These are phyloP conservation scores for Purshia tridentata DNA, from an alignment of 306 rosid genomes.

Conservation along the genomic window DNA sequence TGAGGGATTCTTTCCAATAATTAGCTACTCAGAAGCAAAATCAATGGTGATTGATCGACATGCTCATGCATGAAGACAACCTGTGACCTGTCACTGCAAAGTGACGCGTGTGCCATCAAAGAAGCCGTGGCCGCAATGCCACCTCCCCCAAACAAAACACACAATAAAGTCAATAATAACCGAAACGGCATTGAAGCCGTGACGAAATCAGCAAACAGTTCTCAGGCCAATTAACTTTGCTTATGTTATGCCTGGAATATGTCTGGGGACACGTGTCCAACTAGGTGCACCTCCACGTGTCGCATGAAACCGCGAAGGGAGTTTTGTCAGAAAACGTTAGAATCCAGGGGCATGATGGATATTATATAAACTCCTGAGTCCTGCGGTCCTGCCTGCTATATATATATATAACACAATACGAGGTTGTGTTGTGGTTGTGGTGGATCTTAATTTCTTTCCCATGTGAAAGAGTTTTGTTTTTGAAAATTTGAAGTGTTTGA, in stretches of 20 bases:
- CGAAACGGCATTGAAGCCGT: background rate
- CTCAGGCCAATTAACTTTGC: background rate
- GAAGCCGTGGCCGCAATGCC: background rate
- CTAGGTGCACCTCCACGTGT: background rate
- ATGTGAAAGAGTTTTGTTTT: too few relatives aligned
- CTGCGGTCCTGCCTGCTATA: too few relatives aligned
- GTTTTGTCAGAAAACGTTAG: background rate
- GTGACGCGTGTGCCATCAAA: background rate
- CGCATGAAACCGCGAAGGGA: background rate
- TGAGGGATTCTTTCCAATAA: too few relatives aligned
- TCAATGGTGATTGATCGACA: too few relatives aligned
- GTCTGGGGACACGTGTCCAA: constrained; percentile 14
- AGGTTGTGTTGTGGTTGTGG: too few relatives aligned
- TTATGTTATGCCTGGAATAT: background rate
- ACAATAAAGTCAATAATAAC: background rate
- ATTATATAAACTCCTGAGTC: too few relatives aligned
- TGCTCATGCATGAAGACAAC: too few relatives aligned
- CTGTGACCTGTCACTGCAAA: background rate
- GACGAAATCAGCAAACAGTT: background rate
- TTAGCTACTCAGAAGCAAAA: too few relatives aligned
- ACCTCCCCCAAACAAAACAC: too few relatives aligned
- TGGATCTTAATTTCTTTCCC: too few relatives aligned
- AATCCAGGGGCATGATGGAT: background rate
- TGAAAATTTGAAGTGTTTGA: too few relatives aligned
- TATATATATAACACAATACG: too few relatives aligned